A percentile compares a stretch with the other conserved stretches of the same genome.
phyloP scores from a whole-genome alignment of 768 basidiomycete species.

The Serendipita sp. region DNA sequence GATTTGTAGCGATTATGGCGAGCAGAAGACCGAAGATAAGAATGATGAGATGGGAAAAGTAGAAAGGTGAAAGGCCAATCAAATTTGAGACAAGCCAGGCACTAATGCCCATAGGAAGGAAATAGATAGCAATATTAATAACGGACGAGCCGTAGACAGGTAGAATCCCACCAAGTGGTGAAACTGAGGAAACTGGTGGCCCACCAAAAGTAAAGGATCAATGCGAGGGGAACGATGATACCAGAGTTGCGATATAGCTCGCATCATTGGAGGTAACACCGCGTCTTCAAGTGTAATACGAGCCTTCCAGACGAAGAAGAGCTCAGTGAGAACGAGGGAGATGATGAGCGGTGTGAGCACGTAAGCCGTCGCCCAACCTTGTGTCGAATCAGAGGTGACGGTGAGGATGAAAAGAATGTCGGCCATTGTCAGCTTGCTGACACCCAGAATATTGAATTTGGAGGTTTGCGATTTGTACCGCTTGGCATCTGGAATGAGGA shows the following conservation, averaged over 20 bases:
- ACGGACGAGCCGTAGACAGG: conserved; percentile 15
- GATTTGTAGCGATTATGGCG: background rate
- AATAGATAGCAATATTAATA: conserved; percentile 9
- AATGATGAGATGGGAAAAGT: conserved; percentile 13
- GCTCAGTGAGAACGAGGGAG: conserved; percentile 23
- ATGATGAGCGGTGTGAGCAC: conserved; percentile 33
- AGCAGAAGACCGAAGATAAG: background rate
- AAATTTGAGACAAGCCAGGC: conserved; percentile 22
- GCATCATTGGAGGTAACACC: conserved; percentile 17
- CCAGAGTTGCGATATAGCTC: conserved; percentile 17
- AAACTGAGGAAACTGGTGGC: background rate
- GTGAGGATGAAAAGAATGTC: conserved; percentile 27
- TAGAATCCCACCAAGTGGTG: conserved; percentile 2
- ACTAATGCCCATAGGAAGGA: conserved; percentile 20
- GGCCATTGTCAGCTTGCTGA: conserved; percentile 16
- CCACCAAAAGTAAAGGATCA: too few relatives aligned
- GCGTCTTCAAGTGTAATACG: conserved; percentile 14
- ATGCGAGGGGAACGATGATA: conserved; percentile 10
- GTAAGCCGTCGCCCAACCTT: conserved; percentile 13
- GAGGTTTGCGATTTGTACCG: background rate
- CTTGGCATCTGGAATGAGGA: conserved; percentile 20
- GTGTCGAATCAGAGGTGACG: conserved; percentile 16
- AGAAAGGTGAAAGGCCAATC: conserved; percentile 24
- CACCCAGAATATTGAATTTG: background rate
- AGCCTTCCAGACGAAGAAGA: conserved; percentile 37